A percentile compares a stretch with the other conserved stretches of the same genome.
Conservation (phyloP, 768 basidiomycete species). For the Lactifluus volemus region DNA sequence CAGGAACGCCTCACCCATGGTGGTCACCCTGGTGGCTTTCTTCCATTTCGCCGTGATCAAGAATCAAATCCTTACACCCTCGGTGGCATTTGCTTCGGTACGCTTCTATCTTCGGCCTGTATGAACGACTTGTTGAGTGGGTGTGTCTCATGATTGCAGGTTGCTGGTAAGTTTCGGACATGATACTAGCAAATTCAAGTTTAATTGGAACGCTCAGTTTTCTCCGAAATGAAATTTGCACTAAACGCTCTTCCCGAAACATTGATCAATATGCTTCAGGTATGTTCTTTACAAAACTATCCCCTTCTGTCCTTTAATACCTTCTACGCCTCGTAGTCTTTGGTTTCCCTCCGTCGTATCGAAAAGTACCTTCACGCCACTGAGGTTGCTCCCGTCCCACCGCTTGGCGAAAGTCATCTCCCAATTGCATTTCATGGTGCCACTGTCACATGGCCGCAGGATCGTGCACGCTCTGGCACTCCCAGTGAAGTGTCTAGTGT, state of each 20-base stretch:
- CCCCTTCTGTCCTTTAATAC: not conserved
- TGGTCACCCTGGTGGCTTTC: constrained; percentile 45
- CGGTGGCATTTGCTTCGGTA: constrained; percentile 67
- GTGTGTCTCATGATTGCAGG: constrained; percentile 22
- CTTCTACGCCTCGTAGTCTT: constrained; percentile 34
- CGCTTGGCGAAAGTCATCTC: constrained; percentile 46
- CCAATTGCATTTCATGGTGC: constrained; percentile 73
- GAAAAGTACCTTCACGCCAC: constrained; percentile 76
- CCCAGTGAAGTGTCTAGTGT: constrained; percentile 37
- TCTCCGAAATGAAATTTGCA: constrained; percentile 81
- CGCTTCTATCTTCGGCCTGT: not conserved
- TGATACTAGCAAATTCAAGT: not conserved
- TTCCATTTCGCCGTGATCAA: constrained; percentile 65
- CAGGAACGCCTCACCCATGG: constrained; percentile 38
- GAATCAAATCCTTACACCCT: constrained; percentile 62
- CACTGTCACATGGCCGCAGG: constrained; percentile 86
- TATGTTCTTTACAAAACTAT: constrained; percentile 20
- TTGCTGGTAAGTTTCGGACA: constrained; percentile 30
- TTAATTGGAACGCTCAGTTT: constrained; percentile 39
- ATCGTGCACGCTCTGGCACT: constrained; percentile 35
- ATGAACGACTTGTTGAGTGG: not conserved
- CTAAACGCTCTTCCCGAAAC: constrained; percentile 86
- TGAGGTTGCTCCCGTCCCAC: constrained; percentile 60
- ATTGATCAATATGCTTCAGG: constrained; percentile 84
- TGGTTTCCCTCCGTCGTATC: constrained; percentile 83